Base-by-base conservation (phyloP, 441 rosid species). In the Populus hybrid region DNA sequence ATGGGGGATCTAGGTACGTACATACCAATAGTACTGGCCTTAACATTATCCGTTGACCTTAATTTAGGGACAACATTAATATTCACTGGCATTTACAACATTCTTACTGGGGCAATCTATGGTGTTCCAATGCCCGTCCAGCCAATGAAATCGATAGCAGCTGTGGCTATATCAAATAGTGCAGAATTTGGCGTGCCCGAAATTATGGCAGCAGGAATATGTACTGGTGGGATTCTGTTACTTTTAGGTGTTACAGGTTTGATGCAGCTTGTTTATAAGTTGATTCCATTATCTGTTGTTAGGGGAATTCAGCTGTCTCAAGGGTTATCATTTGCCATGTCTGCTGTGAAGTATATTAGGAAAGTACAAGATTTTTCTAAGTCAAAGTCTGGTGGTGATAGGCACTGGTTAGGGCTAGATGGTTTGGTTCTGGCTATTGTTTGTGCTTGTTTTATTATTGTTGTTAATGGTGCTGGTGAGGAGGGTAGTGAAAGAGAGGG, bases 1-100 rank as follows among this genome's bases (percentile, higher is more conserved):
- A 85, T 90, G 95, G 98, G 93, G 23, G 98, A 93, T 75, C 82
- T 93, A 3, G 94, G 98, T 59, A 93, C 91, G 5, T 91, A 89
- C 73, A 86, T 91, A 57, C 98, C 96, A 21, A 87, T 91, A 76
- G 88, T 91, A 28, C 82, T 93, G 40, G 91, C 98, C 77, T 68
- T 93, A 74, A 90, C 94, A 32, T 90, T 91, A 0, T 90, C 93
- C 84, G 87, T 78, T 72, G 89, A 89, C 82, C 91, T 93, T 76
- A 82, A 93, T 78, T 75, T 93, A 12, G 92, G 98, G 70, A 71
- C 86, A 4, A 91, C 96, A 0, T 53, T 91, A 28, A 86, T 90
- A 36, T 90, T 91, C 88, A 91, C 89, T 0, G 93, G 93, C 0
- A 14, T 87, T 8, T 87, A 91, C 85, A 89, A 93, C 87, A 70